Base-by-base conservation (phyloP, 2,329 filamentous ascomycete species). In the Aspergillus latus region DNA sequence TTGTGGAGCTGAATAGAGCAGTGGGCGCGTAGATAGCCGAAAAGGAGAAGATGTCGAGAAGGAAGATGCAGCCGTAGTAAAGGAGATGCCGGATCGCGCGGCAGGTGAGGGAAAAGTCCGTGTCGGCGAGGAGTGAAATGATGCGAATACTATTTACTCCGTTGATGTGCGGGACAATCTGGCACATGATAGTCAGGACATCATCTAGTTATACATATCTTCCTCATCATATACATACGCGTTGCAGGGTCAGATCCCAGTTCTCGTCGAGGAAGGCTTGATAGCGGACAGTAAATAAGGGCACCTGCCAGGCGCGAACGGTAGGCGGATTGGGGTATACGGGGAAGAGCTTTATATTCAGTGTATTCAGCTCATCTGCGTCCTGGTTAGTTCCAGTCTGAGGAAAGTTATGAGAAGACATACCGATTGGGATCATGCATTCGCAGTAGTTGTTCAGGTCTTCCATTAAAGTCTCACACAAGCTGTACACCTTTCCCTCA, bases 371-470 rank as follows among this genome's bases (percentile, higher is more conserved):
- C 64, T 96, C 91, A 72, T 96, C 92, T 92, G 57, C 37, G 39
- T 28, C 30, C 11, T 29, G 7, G 15, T 29, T 15, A 47, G 32
- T 30, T 26, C 51, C 66, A 37, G 62, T 64, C 40, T 9, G 30
- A 50, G 21, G 7, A 55, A 54, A 29, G 46, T 34, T 42, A 59
- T 13, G 78, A 84, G 61, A 34, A 26, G 39, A 15, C 40, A 45
- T 77, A 92, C 90, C 90, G 61, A 97, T 93, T 0, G 92, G 92
- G 67, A 97, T 96, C 92, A 96, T 96, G 80, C 92, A 96, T 77
- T 99, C 94, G 69, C 90, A 92, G 69, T 97, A 99, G 66, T 95
- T 95, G 70, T 97, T 97, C 64, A 99, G 71, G 71, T 99, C 92
- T 75, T 97, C 92, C 64, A 97, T 81, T 63, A 99, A 76, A 63